Conservation (phyloP, 768 basidiomycete genomes). For the Tricholoma bakamatsutake region DNA sequence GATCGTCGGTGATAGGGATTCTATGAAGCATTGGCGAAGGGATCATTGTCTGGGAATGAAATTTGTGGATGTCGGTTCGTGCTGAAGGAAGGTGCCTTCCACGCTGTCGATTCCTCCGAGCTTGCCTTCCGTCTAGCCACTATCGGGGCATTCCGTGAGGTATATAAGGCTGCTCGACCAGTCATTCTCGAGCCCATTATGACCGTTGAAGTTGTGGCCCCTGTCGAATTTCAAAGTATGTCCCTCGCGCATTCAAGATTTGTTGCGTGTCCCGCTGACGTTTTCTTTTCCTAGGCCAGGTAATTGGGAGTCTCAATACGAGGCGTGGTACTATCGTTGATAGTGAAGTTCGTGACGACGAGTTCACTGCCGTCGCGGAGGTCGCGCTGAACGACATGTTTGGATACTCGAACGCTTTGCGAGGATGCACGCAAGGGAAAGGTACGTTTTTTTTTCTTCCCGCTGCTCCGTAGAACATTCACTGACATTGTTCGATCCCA, state of each 20-base stretch:
- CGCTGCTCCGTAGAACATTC: background rate
- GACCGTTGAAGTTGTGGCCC: slow-evolving; percentile 96
- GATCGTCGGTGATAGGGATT: slow-evolving; percentile 61
- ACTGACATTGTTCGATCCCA: slow-evolving; percentile 6
- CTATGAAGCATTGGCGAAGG: slow-evolving; percentile 90
- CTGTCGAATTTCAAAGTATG: slow-evolving; percentile 89
- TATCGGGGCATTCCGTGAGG: slow-evolving; percentile 90
- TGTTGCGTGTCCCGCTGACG: background rate
- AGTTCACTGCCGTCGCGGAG: slow-evolving; percentile 88
- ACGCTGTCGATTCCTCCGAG: slow-evolving; percentile 95
- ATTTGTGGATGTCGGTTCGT: slow-evolving; percentile 85
- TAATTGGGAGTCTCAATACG: slow-evolving; percentile 91
- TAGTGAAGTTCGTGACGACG: slow-evolving; percentile 94
- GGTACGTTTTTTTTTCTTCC: slow-evolving; percentile 30
- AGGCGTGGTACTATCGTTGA: slow-evolving; percentile 92
- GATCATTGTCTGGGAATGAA: slow-evolving; percentile 80
- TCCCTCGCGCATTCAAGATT: slow-evolving; percentile 4
- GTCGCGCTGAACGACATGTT: slow-evolving; percentile 99
- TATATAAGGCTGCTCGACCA: slow-evolving; percentile 68
- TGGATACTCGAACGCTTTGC: slow-evolving; percentile 88
- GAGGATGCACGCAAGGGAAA: slow-evolving; percentile 96
- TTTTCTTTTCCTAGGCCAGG: slow-evolving; percentile 45
- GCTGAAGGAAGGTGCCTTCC: slow-evolving; percentile 86
- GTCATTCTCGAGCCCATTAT: slow-evolving; percentile 97
- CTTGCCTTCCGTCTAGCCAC: slow-evolving; percentile 90